Evolutionary conservation across 495 filamentous ascomycete genomes (phyloP), one percentile per base, ranked within the genome.

Genomic region (Penicillium taxi): DNA sequence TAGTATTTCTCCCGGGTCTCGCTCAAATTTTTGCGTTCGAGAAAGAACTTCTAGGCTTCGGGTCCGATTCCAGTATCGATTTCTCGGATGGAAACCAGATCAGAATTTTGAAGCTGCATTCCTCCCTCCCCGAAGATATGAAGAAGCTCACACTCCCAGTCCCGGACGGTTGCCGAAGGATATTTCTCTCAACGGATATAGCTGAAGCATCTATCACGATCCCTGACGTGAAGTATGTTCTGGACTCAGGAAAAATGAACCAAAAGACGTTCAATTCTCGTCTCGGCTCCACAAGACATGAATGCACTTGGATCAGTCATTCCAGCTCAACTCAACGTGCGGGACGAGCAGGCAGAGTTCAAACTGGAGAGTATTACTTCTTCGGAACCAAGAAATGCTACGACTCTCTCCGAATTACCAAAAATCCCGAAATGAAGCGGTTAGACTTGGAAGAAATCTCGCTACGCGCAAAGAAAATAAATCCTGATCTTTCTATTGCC

Each of bases 121-220:
- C 76, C 2, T 58, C 50, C 9, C 53, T 74, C 9, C 61, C 66
- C 5, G 60, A 63, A 9, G 54, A 52, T 15, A 68, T 76, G 37
- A 55, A 52, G 3, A 65, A 72, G 12, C 56, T 76, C 15, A 66
- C 70, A 41, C 52, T 57, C 2, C 47, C 62, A 4, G 50, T 67
- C 6, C 68, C 69, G 11, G 19, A 45, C 29, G 74, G 70, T 13
- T 72, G 70, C 26, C 61, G 76, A 25, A 70, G 76, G 41, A 62
- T 80, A 18, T 69, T 80, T 26, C 53, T 80, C 8, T 59, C 75
- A 8, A 80, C 75, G 0, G 76, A 80, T 44, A 71, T 80, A 34
- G 74, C 75, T 2, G 75, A 80, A 45, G 77, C 75, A 0, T 78
- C 75, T 4, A 48, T 80, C 19, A 80, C 75, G 2, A 69, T 80